phyloP scores from a whole-genome alignment of 164 flowering plant species.

The Vitis rotundifolia region DNA sequence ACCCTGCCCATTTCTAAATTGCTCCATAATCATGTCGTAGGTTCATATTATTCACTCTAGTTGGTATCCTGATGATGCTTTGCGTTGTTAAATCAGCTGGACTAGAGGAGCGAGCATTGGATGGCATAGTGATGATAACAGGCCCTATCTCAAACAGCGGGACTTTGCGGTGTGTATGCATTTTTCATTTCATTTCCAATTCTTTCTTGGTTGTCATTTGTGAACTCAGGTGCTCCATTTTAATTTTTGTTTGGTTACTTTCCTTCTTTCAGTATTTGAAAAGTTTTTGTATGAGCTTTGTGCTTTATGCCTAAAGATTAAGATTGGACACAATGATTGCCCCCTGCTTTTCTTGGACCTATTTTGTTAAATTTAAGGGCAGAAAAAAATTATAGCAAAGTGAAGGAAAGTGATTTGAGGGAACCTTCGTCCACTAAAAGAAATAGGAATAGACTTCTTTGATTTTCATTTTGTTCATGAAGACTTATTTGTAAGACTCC shows the following conservation, averaged over 20 bases:
- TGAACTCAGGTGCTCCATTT: neutral
- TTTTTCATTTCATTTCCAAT: neutral
- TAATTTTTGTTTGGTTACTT: neutral
- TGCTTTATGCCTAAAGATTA: neutral
- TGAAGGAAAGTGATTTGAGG: too few species aligned
- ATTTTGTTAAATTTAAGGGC: too few species aligned
- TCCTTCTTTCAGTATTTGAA: neutral
- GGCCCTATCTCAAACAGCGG: conserved; percentile 86
- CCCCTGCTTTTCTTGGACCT: too few species aligned
- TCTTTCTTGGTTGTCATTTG: neutral
- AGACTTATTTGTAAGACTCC: too few species aligned
- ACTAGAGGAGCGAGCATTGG: conserved; percentile 89
- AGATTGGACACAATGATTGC: neutral
- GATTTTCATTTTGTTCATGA: too few species aligned
- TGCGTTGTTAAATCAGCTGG: conserved; percentile 60
- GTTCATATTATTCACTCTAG: too few species aligned
- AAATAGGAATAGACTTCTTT: too few species aligned
- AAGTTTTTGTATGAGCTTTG: neutral
- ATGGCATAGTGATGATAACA: conserved; percentile 98
- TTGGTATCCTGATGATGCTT: conserved; percentile 10
- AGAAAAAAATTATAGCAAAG: too few species aligned
- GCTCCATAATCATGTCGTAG: too few species aligned
- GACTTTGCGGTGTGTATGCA: conserved; percentile 63
- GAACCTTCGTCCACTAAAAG: too few species aligned
- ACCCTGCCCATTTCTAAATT: too few species aligned